Conservation (phyloP, 208 protist genomes). For the Wallacemonas sp. region DNA sequence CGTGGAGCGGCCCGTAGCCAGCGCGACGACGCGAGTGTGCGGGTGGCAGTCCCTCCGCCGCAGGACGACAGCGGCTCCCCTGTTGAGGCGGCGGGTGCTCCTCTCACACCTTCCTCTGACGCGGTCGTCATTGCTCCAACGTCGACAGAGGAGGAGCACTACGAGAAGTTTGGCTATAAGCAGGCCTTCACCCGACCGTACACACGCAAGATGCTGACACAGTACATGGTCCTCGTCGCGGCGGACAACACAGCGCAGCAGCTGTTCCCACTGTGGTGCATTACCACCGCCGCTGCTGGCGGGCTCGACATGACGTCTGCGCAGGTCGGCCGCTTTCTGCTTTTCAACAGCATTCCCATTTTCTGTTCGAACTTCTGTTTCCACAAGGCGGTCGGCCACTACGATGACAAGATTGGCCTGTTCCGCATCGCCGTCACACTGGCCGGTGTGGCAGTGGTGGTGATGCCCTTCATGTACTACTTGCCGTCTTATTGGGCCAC, state of each 20-base stretch:
- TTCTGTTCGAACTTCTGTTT: conserved; percentile 43
- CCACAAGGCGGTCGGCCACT: conserved; percentile 22
- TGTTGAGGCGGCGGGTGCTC: too few species aligned
- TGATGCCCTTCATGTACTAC: conserved; percentile 19
- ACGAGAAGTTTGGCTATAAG: conserved; percentile 44
- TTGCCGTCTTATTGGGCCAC: background rate
- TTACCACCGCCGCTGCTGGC: conserved; percentile 21
- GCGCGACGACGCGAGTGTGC: too few species aligned
- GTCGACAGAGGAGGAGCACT: background rate
- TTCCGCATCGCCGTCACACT: conserved; percentile 30
- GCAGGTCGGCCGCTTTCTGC: conserved; percentile 34
- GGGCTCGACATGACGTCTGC: conserved; percentile 29
- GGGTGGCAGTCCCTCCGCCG: too few species aligned
- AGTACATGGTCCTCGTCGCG: conserved; percentile 52
- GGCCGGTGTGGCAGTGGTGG: conserved; percentile 8
- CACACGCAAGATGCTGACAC: conserved; percentile 49
- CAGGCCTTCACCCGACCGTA: conserved; percentile 28
- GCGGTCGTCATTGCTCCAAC: too few species aligned
- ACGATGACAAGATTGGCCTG: conserved; percentile 38
- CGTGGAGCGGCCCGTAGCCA: too few species aligned
- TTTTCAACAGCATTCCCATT: conserved; percentile 44
- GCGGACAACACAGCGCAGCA: conserved; percentile 32
- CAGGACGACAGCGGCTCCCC: background rate
- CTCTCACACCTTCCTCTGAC: too few species aligned
- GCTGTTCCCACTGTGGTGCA: conserved; percentile 48